Percentiles rank a stretch among this genome's conserved stretches.
These are phyloP conservation scores for Colletotrichum tanaceti DNA, from an alignment of 2,329 filamentous ascomycete species.

Conservation along the genomic window DNA sequence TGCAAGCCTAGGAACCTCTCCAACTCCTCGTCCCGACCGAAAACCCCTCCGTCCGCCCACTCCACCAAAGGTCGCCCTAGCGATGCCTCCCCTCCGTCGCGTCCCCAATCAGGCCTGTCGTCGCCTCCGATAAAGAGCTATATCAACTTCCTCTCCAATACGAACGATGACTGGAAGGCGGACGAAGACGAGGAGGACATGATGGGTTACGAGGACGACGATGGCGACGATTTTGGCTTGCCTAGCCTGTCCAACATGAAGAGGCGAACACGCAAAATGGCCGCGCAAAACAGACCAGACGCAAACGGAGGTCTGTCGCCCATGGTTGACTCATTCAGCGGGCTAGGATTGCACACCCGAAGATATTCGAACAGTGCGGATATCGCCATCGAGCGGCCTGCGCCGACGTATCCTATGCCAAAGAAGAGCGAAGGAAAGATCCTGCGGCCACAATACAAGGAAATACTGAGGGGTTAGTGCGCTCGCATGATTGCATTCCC, in stretches of 20 bases:
- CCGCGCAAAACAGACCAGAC: conserved; percentile 54
- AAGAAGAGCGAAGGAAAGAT: conserved; percentile 96
- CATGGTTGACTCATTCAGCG: conserved; percentile 52
- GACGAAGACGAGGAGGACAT: conserved; percentile 81
- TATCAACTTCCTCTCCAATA: conserved; percentile 82
- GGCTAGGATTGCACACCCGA: conserved; percentile 55
- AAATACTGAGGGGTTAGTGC: conserved; percentile 78
- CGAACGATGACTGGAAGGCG: conserved; percentile 84
- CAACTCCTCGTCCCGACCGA: conserved; percentile 72
- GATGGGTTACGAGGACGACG: conserved; percentile 83
- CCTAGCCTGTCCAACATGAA: conserved; percentile 94
- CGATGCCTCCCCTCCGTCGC: conserved; percentile 68
- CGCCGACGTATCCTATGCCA: conserved; percentile 84
- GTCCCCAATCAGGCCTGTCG: conserved; percentile 62
- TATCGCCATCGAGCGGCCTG: conserved; percentile 89
- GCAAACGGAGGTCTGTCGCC: conserved; percentile 50
- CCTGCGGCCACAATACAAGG: conserved; percentile 95
- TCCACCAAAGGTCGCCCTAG: conserved; percentile 64
- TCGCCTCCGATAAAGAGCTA: conserved; percentile 79
- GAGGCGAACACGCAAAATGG: conserved; percentile 70
- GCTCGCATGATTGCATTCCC: not conserved
- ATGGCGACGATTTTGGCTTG: conserved; percentile 94
- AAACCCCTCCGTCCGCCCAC: conserved; percentile 77
- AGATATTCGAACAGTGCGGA: conserved; percentile 88
- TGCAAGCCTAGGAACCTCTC: conserved; percentile 65